phyloP scores from a whole-genome alignment of 2,329 filamentous ascomycete species.

The Blastomyces percursus region DNA sequence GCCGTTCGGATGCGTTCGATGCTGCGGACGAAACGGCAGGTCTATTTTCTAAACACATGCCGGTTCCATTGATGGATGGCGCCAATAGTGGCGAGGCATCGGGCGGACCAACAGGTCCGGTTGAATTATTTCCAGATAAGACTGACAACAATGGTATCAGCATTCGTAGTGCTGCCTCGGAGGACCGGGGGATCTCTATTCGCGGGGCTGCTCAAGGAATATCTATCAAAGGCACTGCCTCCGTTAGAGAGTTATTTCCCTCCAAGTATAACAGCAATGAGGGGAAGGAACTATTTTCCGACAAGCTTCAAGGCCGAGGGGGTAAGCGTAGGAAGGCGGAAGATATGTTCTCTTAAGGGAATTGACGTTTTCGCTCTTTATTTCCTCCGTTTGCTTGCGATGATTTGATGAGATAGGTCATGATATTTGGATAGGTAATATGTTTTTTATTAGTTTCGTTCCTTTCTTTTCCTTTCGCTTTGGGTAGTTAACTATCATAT shows the following conservation, averaged over 20 bases:
- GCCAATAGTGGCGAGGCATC: slow-evolving; percentile 13
- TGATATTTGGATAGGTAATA: background rate
- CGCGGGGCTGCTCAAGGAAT: slow-evolving; percentile 41
- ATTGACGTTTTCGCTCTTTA: background rate
- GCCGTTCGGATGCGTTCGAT: slow-evolving; percentile 43
- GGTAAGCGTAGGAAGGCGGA: slow-evolving; percentile 56
- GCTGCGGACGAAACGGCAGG: slow-evolving; percentile 45
- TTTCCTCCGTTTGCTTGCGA: background rate
- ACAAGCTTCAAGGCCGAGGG: slow-evolving; percentile 48
- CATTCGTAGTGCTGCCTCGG: slow-evolving; percentile 49
- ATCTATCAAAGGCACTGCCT: slow-evolving; percentile 57
- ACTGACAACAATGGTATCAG: slow-evolving; percentile 34
- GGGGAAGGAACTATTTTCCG: slow-evolving; percentile 59
- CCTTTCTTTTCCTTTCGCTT: background rate
- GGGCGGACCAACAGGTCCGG: background rate
- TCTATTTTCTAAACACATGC: slow-evolving; percentile 41
- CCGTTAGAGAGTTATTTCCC: slow-evolving; percentile 59
- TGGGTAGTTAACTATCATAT: background rate
- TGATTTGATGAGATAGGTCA: background rate
- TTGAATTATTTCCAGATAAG: slow-evolving; percentile 32
- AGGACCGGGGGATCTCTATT: slow-evolving; percentile 29
- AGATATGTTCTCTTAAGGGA: slow-evolving; percentile 56
- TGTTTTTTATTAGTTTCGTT: background rate
- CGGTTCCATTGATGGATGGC: slow-evolving; percentile 41
- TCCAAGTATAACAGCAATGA: slow-evolving; percentile 47